phyloP scores from a whole-genome alignment of 164 flowering plant species.

The Sedum album region DNA sequence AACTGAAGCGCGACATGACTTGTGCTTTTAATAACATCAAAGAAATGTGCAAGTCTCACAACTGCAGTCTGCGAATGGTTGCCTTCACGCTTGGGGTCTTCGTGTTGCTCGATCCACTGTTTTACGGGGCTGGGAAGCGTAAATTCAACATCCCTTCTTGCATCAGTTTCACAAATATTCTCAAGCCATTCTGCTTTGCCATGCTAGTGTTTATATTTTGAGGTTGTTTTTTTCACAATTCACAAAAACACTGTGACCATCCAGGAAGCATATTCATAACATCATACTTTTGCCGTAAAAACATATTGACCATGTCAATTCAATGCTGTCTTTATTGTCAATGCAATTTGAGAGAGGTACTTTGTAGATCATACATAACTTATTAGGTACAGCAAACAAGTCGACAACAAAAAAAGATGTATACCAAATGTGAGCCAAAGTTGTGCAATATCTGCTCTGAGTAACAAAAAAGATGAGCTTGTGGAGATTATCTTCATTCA shows the following conservation, averaged over 20 bases:
- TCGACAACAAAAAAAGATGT: too few species aligned
- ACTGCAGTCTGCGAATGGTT: conserved; percentile 90
- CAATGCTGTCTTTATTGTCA: background rate
- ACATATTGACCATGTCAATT: background rate
- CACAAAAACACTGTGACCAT: conserved; percentile 64
- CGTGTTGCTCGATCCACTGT: conserved; percentile 83
- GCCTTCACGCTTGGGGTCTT: conserved; percentile 80
- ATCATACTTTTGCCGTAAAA: too few species aligned
- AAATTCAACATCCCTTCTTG: conserved; percentile 3
- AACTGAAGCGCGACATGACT: conserved; percentile 71
- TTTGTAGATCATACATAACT: too few species aligned
- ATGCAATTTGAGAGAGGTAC: background rate
- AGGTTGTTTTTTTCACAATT: too few species aligned
- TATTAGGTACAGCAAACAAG: too few species aligned
- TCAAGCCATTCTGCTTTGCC: too few species aligned
- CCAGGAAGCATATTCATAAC: conserved; percentile 20
- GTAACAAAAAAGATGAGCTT: conserved; percentile 1
- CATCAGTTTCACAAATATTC: background rate
- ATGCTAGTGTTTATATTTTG: too few species aligned
- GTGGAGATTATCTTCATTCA: conserved; percentile 4
- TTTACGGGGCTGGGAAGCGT: conserved; percentile 91
- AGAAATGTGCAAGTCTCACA: conserved; percentile 55
- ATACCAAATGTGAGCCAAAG: background rate
- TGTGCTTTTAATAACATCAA: conserved; percentile 60
- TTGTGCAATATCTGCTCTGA: background rate